Base-by-base conservation (phyloP, 148 eudicot species). In the Salicornia ramosissima region DNA sequence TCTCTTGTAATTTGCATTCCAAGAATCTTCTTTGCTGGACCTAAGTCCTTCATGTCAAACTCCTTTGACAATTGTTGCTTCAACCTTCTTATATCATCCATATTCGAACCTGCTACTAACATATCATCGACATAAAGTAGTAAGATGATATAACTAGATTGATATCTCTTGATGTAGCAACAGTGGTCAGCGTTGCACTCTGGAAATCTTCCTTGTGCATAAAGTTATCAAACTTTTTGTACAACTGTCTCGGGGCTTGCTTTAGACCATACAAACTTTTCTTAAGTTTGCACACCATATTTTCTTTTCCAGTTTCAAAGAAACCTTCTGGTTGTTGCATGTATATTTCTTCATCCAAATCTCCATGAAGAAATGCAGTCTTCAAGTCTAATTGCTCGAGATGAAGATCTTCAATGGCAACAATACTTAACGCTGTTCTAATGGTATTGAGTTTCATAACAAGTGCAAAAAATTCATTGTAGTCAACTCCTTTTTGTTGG, bases 1-100 rank as follows among this genome's bases (percentile, higher is more conserved):
- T 74, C 65, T 28, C 69, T 66, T 15, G n/a, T 19, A 15, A 74
- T 74, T 47, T 67, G 29, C 71, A 74, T 57, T 9, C 65, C 71
- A 29, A 74, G 25, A 66, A 65, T 65, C 29, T 74, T 42, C 49
- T 51, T 18, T 14, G 43, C 30, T 16, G 21, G 34, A 9, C 71
- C n/a, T n/a, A n/a, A n/a, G n/a, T n/a, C n/a, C n/a, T n/a, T n/a
- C n/a, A n/a, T n/a, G n/a, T n/a, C n/a, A 29, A 74, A 54, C 26
- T 74, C 71, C 33, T 74, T 74, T 11, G 55, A 57, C 24, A 61
- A 50, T 21, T 42, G 43, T 2, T 19, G 19, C 46, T 58, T 71
- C 30, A 71, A 18, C 67, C 25, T 63, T 21, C 19, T 22, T 25
- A 71, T 62, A 7, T 61, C 68, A 39, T 40, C 25, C 60, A 46